Percentiles rank a stretch among this genome's conserved stretches.
Evolutionary conservation across 192 early-diverging fungal genomes (phyloP).

Genomic region (Geosiphon pyriformis): DNA sequence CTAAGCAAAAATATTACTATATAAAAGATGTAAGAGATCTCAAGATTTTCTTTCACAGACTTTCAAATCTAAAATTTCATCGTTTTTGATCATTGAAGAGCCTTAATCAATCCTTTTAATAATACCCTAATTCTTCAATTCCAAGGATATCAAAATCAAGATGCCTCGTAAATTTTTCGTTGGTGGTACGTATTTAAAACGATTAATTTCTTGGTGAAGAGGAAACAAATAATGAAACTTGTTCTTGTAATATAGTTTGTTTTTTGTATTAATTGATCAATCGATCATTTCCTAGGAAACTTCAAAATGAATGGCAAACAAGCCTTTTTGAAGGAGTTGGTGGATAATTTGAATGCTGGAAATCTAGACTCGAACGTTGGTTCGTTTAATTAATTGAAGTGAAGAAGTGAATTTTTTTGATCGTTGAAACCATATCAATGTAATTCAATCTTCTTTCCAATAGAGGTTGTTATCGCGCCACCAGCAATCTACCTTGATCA

Average conservation of each 20-base stretch:
- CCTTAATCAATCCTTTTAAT: too few relatives aligned
- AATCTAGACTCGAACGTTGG: constrained; percentile 60
- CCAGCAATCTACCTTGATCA: constrained; percentile 86
- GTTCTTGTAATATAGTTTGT: background rate
- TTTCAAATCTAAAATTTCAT: too few relatives aligned
- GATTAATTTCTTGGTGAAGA: too few relatives aligned
- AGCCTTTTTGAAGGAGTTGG: constrained; percentile 67
- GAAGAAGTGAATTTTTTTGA: background rate
- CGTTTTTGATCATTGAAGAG: too few relatives aligned
- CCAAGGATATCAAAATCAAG: too few relatives aligned
- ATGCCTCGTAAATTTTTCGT: constrained; percentile 16
- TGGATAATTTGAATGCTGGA: constrained; percentile 72
- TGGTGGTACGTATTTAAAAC: constrained; percentile 12
- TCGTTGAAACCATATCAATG: background rate
- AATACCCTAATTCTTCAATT: too few relatives aligned
- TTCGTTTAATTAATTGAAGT: constrained; percentile 36
- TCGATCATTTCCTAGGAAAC: constrained; percentile 36
- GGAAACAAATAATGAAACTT: too few relatives aligned
- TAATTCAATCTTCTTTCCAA: constrained; percentile 9
- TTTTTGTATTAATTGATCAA: background rate
- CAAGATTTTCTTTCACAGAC: too few relatives aligned
- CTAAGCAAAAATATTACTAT: too few relatives aligned
- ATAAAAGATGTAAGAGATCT: too few relatives aligned
- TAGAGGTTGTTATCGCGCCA: constrained; percentile 96
- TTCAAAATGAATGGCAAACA: constrained; percentile 98